phyloP scores from a whole-genome alignment of 2,329 filamentous ascomycete species.

The Xylaria sp. region DNA sequence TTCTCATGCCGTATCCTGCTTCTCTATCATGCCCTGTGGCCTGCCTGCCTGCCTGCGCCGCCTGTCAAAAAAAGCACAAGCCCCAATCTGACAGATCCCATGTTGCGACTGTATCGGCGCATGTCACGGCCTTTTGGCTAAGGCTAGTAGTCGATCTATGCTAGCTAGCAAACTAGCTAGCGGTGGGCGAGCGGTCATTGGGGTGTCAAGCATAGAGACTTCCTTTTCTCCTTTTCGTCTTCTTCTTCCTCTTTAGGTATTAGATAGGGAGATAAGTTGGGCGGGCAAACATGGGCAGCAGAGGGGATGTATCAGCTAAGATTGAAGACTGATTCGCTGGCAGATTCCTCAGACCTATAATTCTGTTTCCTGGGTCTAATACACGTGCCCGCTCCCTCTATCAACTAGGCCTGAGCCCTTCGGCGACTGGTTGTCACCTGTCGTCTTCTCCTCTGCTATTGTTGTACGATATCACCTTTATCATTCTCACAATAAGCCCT shows the following conservation, averaged over 20 bases:
- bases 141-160: constrained; percentile 31
- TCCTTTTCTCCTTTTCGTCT: background rate
- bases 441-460: constrained; percentile 25
- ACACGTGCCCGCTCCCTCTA: constrained; percentile 18
- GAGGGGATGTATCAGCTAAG: constrained; percentile 33
- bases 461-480: constrained; percentile 24
- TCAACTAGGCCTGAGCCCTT: constrained; percentile 22
- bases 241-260: background rate
- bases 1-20: constrained; percentile 18
- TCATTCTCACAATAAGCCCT: constrained; percentile 5
- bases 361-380: constrained; percentile 30
- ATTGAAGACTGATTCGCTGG: constrained; percentile 36
- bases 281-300: constrained; percentile 15
- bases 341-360: constrained; percentile 30
- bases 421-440: constrained; percentile 26
- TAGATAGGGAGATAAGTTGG: constrained; percentile 14
- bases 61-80: constrained; percentile 44
- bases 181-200: constrained; percentile 26
- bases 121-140: constrained; percentile 36
- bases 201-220: constrained; percentile 24
- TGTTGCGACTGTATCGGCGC: constrained; percentile 32
- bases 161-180: constrained; percentile 35
- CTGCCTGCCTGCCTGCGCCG: constrained; percentile 43
- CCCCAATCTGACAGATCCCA: constrained; percentile 46
- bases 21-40: constrained; percentile 36